Conservation (phyloP, 257 asterid genomes). For the Catharanthus roseus region DNA sequence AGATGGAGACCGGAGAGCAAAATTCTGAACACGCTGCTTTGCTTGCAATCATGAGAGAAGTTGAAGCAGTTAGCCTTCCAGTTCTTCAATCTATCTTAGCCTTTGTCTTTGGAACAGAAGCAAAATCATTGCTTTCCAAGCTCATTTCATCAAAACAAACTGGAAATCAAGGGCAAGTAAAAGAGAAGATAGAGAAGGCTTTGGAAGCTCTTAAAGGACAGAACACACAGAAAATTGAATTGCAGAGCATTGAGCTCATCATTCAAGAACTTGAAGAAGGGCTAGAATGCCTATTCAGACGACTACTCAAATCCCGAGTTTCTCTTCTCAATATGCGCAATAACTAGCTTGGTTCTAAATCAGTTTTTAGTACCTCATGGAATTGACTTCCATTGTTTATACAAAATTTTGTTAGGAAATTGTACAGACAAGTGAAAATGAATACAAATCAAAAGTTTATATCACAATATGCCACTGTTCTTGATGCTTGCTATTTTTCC, state of each 20-base stretch:
- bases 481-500: too few species aligned
- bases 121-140: slow-evolving; percentile 35
- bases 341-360: background rate
- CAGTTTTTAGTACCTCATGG: background rate
- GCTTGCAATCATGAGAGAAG: slow-evolving; percentile 11
- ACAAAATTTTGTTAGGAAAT: background rate
- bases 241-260: background rate
- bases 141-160: slow-evolving; percentile 11
- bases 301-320: slow-evolving; percentile 10
- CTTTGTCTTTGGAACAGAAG: slow-evolving; percentile 10
- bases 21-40: background rate
- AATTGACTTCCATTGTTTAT: background rate
- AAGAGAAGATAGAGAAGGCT: background rate
- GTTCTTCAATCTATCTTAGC: slow-evolving; percentile 21
- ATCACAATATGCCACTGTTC: too few species aligned
- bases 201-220: background rate
- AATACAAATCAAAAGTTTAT: too few species aligned
- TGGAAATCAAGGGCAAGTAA: background rate
- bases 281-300: slow-evolving; percentile 6
- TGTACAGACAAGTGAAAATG: too few species aligned
- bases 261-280: slow-evolving; percentile 18
- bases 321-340: slow-evolving; percentile 14
- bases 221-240: background rate
- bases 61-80: slow-evolving; percentile 17
- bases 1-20: background rate